Conservation (phyloP, 352 stramenopile genomes). For the Phytophthora gonapodyides region DNA sequence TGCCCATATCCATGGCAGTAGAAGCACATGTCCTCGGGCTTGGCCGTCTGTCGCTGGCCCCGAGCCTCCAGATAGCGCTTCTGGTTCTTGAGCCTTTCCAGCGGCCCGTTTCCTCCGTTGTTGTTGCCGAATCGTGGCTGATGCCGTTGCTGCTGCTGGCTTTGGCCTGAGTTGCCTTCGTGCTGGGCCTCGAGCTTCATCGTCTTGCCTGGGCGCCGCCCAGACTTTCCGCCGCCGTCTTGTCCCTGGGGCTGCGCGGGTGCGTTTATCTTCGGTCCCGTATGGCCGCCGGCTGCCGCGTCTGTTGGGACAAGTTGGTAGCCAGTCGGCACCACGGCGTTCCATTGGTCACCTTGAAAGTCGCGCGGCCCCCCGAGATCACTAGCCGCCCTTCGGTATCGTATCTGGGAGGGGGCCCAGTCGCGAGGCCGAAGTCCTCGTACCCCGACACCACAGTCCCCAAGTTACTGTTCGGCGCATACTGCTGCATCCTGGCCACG, state of each 20-base stretch:
- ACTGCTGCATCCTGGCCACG: no score
- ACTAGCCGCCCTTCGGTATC: slow-evolving; percentile 8
- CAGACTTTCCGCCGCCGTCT: background rate
- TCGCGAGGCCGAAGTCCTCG: background rate
- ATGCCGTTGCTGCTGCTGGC: no score
- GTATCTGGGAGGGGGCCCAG: slow-evolving; percentile 2
- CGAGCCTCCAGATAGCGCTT: background rate
- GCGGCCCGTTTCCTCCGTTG: background rate
- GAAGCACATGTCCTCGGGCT: slow-evolving; percentile 2
- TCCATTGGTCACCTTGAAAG: background rate
- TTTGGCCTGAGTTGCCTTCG: no score
- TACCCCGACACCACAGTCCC: background rate
- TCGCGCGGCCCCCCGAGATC: background rate
- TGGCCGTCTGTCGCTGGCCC: background rate
- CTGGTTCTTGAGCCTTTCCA: slow-evolving; percentile 2
- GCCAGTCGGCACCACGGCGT: background rate
- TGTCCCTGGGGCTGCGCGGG: no score
- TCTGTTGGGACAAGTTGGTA: slow-evolving; percentile 6
- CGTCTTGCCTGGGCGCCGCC: no score
- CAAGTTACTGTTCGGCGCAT: no score
- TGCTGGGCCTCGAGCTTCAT: no score
- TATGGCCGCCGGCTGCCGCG: no score
- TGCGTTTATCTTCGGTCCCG: no score
- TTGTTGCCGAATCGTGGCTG: no score
- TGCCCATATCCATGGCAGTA: slow-evolving; percentile 5